These are phyloP conservation scores for Ilex asprella DNA, from an alignment of 257 asterid species.

Conservation along the genomic window DNA sequence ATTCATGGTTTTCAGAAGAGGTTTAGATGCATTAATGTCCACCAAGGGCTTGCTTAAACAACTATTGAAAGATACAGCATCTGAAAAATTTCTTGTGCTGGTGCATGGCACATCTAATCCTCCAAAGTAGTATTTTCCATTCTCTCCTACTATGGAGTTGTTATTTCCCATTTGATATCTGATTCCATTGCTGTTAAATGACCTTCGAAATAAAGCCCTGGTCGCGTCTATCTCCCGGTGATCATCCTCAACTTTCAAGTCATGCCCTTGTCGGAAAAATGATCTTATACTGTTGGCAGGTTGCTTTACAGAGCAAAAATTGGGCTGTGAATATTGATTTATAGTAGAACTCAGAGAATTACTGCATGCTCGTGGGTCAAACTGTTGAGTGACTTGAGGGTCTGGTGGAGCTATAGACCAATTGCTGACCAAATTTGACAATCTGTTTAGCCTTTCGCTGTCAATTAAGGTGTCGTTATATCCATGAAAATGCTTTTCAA, in stretches of 20 bases:
- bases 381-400: background rate
- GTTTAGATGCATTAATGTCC: constrained; percentile 12
- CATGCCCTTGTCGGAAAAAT: background rate
- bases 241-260: background rate
- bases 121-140: background rate
- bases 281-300: background rate
- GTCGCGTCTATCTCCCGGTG: background rate
- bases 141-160: background rate
- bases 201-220: background rate
- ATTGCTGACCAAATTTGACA: background rate
- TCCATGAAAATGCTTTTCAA: background rate
- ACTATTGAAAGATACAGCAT: constrained; percentile 1
- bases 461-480: background rate
- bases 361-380: background rate
- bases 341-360: background rate
- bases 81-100: constrained; percentile 12
- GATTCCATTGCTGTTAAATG: background rate
- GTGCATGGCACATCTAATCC: background rate
- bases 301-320: background rate
- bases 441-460: background rate
- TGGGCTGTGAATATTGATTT: background rate
- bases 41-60: constrained; percentile 15
- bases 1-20: constrained; percentile 12
- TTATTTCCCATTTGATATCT: background rate
- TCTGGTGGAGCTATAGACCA: constrained; percentile 3